Conservation (phyloP, 2,329 filamentous ascomycete genomes). For the Ophiostoma sp. region DNA sequence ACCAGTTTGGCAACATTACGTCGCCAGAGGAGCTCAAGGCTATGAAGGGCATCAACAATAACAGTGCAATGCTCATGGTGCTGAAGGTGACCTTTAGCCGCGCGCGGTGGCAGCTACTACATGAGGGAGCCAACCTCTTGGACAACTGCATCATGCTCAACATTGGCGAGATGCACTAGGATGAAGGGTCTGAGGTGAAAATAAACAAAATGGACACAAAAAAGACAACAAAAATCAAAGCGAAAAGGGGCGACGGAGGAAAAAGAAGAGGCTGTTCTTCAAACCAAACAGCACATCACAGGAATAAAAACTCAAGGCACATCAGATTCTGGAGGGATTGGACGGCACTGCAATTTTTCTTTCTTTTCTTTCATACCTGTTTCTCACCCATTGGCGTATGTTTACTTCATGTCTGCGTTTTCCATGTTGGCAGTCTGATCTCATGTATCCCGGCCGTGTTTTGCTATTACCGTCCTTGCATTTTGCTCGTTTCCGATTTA, state of each 20-base stretch:
- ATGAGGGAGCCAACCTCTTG: conserved; percentile 76
- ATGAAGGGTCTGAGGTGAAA: background rate
- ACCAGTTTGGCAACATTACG: conserved; percentile 62
- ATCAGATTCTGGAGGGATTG: background rate
- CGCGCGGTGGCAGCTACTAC: conserved; percentile 84
- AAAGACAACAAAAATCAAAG: background rate
- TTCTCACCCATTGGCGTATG: background rate
- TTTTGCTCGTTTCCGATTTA: background rate
- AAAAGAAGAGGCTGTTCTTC: background rate
- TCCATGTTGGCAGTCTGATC: background rate
- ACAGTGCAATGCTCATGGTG: conserved; percentile 73
- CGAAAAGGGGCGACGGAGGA: background rate
- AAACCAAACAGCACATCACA: conserved; percentile 10
- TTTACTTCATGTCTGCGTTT: background rate
- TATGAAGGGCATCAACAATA: conserved; percentile 72
- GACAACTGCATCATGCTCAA: conserved; percentile 69
- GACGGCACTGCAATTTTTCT: background rate
- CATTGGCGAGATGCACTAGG: conserved; percentile 28
- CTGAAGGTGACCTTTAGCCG: conserved; percentile 74
- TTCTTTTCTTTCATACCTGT: background rate
- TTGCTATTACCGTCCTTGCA: background rate
- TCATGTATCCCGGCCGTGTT: background rate
- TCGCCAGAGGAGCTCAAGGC: conserved; percentile 72
- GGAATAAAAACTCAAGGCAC: background rate
- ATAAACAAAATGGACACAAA: too few relatives aligned